Conservation (phyloP, 2,329 filamentous ascomycete species). For the Aspergillus ochraceus region DNA sequence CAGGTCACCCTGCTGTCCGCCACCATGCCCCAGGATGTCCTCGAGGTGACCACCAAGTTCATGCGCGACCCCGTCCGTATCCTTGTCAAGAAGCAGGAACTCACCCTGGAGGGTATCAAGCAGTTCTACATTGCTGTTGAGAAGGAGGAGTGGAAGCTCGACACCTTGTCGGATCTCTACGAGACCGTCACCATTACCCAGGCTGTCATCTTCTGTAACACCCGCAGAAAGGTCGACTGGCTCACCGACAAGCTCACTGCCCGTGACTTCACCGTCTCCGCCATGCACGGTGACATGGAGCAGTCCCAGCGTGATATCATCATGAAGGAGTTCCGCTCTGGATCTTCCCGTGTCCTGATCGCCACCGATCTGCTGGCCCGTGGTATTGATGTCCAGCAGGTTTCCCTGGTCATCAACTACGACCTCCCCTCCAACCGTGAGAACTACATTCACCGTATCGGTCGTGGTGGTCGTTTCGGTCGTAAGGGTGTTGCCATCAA, state of each 20-base stretch:
- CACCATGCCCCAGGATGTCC: constrained; percentile 98
- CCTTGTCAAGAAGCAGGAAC: constrained; percentile 98
- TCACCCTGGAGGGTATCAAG: constrained; percentile 99
- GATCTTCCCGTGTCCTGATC: constrained; percentile 97
- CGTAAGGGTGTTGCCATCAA: constrained; percentile 99
- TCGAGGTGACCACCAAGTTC: constrained; percentile 99
- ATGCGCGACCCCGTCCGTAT: constrained; percentile 99
- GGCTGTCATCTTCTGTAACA: constrained; percentile 99
- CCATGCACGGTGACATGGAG: constrained; percentile 99
- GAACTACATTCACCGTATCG: constrained; percentile 99
- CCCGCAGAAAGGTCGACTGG: constrained; percentile 99
- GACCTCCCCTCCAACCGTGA: constrained; percentile 98
- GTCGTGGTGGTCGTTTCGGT: constrained; percentile 98
- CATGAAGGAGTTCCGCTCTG: constrained; percentile 99
- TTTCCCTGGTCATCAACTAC: constrained; percentile 99
- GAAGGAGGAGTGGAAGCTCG: constrained; percentile 99
- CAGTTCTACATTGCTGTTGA: constrained; percentile 99
- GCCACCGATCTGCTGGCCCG: constrained; percentile 96
- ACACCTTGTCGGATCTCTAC: constrained; percentile 97
- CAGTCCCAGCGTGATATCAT: constrained; percentile 97
- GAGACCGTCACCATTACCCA: constrained; percentile 99
- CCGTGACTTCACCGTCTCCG: constrained; percentile 98
- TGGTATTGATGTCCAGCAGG: constrained; percentile 99
- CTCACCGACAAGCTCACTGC: constrained; percentile 98
- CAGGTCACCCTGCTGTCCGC: constrained; percentile 98